Evolutionary conservation across 2,329 filamentous ascomycete species (phyloP).

Genomic region (Fusarium sp.): DNA sequence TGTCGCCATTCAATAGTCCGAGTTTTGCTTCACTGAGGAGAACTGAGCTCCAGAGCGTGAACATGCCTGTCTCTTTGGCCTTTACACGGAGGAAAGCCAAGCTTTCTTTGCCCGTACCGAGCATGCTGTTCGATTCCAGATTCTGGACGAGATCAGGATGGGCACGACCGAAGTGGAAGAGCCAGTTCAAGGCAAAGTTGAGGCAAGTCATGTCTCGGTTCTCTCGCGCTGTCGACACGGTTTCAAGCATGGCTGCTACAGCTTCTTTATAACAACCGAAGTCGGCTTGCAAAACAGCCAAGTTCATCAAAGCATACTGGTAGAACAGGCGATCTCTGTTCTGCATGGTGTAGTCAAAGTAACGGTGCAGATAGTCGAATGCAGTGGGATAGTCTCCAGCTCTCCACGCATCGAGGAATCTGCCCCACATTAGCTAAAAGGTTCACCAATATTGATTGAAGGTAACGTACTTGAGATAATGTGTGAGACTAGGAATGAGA

Average conservation of each 20-base stretch:
- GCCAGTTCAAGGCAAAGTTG: conserved; percentile 95
- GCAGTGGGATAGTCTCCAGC: conserved; percentile 90
- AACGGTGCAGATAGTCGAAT: conserved; percentile 91
- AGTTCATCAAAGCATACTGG: conserved; percentile 93
- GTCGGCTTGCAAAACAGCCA: conserved; percentile 93
- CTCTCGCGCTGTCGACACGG: conserved; percentile 92
- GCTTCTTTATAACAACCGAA: conserved; percentile 93
- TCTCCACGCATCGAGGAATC: conserved; percentile 92
- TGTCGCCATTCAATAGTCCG: conserved; percentile 76
- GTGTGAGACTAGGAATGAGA: conserved; percentile 76
- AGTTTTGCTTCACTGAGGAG: conserved; percentile 88
- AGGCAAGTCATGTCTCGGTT: conserved; percentile 92
- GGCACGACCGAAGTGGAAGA: conserved; percentile 92
- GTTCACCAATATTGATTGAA: neutral
- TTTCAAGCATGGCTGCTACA: conserved; percentile 93
- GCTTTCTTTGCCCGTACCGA: conserved; percentile 83
- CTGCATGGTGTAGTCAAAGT: conserved; percentile 97
- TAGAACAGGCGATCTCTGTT: conserved; percentile 86
- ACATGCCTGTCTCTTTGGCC: conserved; percentile 87
- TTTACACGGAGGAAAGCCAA: conserved; percentile 86
- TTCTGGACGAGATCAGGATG: conserved; percentile 80
- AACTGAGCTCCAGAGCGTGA: conserved; percentile 84
- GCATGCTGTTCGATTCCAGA: conserved; percentile 76
- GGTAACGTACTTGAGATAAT: conserved; percentile 73
- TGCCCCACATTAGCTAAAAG: conserved; percentile 49